These are phyloP conservation scores for Trametes coccinea DNA, from an alignment of 768 basidiomycete species.

Conservation along the genomic window DNA sequence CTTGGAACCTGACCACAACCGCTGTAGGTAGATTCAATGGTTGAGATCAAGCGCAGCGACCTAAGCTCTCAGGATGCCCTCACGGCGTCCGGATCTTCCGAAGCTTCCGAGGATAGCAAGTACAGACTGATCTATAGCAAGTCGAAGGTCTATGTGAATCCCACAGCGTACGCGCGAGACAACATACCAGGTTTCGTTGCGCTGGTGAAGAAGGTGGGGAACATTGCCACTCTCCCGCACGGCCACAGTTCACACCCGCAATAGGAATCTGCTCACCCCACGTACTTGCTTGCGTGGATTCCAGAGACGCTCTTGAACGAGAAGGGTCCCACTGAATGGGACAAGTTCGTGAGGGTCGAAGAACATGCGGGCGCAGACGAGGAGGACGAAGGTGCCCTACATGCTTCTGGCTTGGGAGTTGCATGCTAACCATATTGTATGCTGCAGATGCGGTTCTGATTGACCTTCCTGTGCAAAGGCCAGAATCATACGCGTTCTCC, in stretches of 20 bases:
- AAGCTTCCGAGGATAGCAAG: conserved; percentile 44
- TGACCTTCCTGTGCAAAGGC: conserved; percentile 77
- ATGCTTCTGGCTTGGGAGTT: conserved; percentile 8
- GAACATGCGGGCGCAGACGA: conserved; percentile 58
- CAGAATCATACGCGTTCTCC: conserved; percentile 95
- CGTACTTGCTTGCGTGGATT: conserved; percentile 89
- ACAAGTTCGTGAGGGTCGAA: conserved; percentile 87
- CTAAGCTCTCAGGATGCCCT: conserved; percentile 9
- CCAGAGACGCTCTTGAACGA: conserved; percentile 84
- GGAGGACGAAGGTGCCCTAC: conserved; percentile 67
- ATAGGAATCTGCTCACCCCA: conserved; percentile 74
- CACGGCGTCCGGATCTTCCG: conserved; percentile 16
- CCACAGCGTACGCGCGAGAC: conserved; percentile 87
- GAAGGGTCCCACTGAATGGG: conserved; percentile 81
- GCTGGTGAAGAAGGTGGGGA: conserved; percentile 81
- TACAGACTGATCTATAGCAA: conserved; percentile 85
- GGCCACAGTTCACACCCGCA: conserved; percentile 13
- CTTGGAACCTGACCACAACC: background rate
- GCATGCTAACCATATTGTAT: conserved; percentile 2
- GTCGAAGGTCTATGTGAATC: conserved; percentile 94
- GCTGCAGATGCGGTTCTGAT: conserved; percentile 77
- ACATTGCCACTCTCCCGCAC: conserved; percentile 14
- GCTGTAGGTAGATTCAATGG: conserved; percentile 32
- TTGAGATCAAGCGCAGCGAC: conserved; percentile 31
- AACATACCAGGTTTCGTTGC: conserved; percentile 94